These are phyloP conservation scores for Aspergillus hancockii DNA, from an alignment of 495 filamentous ascomycete species.

Conservation along the genomic window DNA sequence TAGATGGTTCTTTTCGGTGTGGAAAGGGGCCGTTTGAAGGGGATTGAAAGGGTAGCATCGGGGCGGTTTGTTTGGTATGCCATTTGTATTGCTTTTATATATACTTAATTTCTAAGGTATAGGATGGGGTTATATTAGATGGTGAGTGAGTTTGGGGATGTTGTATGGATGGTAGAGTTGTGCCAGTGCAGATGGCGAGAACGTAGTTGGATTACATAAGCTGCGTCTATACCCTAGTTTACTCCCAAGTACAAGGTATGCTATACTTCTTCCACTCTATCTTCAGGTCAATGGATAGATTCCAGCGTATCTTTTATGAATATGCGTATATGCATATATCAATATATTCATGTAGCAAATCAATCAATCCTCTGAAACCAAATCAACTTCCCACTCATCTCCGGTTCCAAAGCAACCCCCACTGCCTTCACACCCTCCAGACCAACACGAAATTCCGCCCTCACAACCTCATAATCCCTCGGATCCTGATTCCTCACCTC, in stretches of 20 bases:
- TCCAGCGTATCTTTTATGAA: too few relatives aligned
- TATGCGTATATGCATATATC: too few relatives aligned
- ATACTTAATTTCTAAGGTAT: background rate
- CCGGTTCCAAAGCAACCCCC: background rate
- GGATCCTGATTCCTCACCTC: background rate
- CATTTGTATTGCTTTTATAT: conserved; percentile 4
- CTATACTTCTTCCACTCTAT: too few relatives aligned
- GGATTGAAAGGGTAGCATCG: conserved; percentile 16
- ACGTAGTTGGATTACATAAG: too few relatives aligned
- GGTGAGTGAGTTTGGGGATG: too few relatives aligned
- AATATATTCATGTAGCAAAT: too few relatives aligned
- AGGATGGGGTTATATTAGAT: background rate
- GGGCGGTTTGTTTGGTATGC: conserved; percentile 8
- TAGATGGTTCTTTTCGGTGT: background rate
- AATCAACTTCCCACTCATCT: background rate
- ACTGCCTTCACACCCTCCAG: background rate
- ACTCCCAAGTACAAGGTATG: too few relatives aligned
- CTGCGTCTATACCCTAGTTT: too few relatives aligned
- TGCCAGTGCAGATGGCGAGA: too few relatives aligned
- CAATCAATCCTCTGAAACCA: background rate
- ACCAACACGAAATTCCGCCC: background rate
- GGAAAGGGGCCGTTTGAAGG: conserved; percentile 15
- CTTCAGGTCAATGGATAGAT: too few relatives aligned
- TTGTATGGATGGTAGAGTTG: too few relatives aligned
- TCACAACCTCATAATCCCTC: background rate